Evolutionary conservation across 1,139 yeast species (phyloP), one percentile per base, ranked within the genome.

Genomic region (Scheffersomyces parashehatae): DNA sequence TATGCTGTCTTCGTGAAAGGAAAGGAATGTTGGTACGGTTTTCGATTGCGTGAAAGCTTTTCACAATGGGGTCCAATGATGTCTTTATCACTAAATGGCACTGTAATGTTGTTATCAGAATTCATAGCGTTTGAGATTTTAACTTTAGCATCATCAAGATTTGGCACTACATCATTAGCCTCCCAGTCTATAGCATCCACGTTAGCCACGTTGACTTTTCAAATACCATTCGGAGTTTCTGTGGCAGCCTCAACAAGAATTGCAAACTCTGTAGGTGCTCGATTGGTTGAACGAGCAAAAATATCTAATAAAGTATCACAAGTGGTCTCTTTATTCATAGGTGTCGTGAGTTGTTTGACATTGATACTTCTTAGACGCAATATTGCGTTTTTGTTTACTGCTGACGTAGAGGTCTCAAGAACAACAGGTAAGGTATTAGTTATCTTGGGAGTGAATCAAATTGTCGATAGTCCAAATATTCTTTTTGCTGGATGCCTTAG

Each of bases 41-140:
- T 69, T 38, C 49, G 54, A 31, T 35, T 58, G 4, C 37, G 42
- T n/a, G 59, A 50, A 11, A 54, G 75, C 1, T 76, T 76, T 48
- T 54, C 56, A 36, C 71, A 73, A 26, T 80, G 85, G 85, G 63
- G 64, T 5, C 73, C 64, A 45, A 59, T 80, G 45, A 62, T 75
- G 12, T 53, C 56, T 30, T 67, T 80, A 47, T 82, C 91, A 0
- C 62, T 85, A 29, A 90, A 91, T 0, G 91, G 91, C 5, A 78
- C 85, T 24, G 67, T 84, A 5, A 85, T 85, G 89, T 68, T 85
- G 31, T 84, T 83, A 53, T 84, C 89, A 2, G 93, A 85, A 57
- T 84, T 84, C 48, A 60, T 85, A 49, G 87, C 91, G 0, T 85
- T 84, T 59, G 93, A 85, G 56, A 74, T 85, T 29, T 68, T 85